These are phyloP conservation scores for Alternaria sp. DNA, from an alignment of 2,329 filamentous ascomycete genomes.

Conservation along the genomic window DNA sequence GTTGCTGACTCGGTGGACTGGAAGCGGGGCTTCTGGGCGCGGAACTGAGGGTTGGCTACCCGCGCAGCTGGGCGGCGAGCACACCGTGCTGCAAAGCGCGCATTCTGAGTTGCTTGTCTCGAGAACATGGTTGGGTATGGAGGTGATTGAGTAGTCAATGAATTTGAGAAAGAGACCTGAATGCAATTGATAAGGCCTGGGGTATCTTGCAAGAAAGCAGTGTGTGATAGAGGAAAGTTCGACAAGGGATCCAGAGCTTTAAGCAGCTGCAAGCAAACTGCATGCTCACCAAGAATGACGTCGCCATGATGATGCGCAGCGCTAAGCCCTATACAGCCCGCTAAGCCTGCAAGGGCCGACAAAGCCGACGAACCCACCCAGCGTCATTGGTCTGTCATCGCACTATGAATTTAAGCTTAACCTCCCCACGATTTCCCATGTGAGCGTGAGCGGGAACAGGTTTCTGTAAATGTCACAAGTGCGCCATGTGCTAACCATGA, in stretches of 20 bases:
- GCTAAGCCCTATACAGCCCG: background rate
- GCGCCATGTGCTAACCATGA: background rate
- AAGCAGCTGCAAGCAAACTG: constrained; percentile 10
- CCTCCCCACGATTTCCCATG: constrained; percentile 6
- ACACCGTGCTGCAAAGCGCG: constrained; percentile 36
- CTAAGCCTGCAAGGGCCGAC: background rate
- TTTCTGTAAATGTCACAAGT: background rate
- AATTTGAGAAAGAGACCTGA: background rate
- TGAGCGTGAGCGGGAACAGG: background rate
- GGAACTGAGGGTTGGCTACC: constrained; percentile 34
- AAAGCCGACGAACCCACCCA: background rate
- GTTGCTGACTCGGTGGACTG: constrained; percentile 39
- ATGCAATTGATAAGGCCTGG: constrained; percentile 5
- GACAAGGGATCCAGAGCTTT: constrained; percentile 7
- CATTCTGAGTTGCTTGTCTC: constrained; percentile 42
- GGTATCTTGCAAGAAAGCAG: constrained; percentile 6
- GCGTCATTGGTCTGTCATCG: constrained; percentile 12
- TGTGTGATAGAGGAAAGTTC: constrained; percentile 1
- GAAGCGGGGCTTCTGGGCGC: constrained; percentile 39
- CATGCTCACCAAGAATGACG: constrained; percentile 6
- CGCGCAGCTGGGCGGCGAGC: constrained; percentile 35
- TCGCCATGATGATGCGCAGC: constrained; percentile 17
- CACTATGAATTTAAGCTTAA: constrained; percentile 6
- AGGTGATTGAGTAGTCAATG: constrained; percentile 7
- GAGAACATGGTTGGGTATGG: constrained; percentile 22